Conservation (phyloP, 495 filamentous ascomycete species). For the Neurospora intermedia region DNA sequence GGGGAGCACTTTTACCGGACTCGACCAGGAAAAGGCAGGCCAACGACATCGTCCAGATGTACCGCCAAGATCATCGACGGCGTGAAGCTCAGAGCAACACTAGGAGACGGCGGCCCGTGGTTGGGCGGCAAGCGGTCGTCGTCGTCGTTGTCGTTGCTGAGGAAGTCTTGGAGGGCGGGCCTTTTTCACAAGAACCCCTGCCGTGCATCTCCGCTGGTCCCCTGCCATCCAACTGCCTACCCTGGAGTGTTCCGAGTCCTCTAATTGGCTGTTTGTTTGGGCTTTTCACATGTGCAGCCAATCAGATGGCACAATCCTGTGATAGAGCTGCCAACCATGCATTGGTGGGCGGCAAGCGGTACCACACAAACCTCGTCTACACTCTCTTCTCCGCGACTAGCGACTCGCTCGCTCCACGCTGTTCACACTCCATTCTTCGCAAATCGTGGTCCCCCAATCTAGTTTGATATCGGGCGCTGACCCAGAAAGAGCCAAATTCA, state of each 20-base stretch:
- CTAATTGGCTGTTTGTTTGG: slow-evolving; percentile 6
- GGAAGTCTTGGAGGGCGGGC: neutral
- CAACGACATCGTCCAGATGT: slow-evolving; percentile 8
- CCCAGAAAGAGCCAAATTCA: neutral
- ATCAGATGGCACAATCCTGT: slow-evolving; percentile 18
- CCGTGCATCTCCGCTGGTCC: neutral
- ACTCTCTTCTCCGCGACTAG: neutral
- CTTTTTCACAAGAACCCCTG: neutral
- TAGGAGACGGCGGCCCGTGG: slow-evolving; percentile 14
- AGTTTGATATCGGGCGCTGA: neutral
- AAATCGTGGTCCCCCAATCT: neutral
- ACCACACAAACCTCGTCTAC: slow-evolving; percentile 10
- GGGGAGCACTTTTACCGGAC: slow-evolving; percentile 19
- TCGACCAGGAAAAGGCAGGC: slow-evolving; percentile 8
- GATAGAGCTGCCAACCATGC: slow-evolving; percentile 26
- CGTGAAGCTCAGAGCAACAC: slow-evolving; percentile 1
- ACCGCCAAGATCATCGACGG: slow-evolving; percentile 1
- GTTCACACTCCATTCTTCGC: neutral
- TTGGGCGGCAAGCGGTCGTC: slow-evolving; percentile 19
- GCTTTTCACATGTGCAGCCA: slow-evolving; percentile 15
- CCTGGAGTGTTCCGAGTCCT: slow-evolving; percentile 13
- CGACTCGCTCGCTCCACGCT: neutral
- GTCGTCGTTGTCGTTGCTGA: neutral
- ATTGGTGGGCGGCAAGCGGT: slow-evolving; percentile 26
- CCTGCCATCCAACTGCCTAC: slow-evolving; percentile 12